Base-by-base conservation (phyloP, 768 basidiomycete species). In the Steccherinum ochraceum region DNA sequence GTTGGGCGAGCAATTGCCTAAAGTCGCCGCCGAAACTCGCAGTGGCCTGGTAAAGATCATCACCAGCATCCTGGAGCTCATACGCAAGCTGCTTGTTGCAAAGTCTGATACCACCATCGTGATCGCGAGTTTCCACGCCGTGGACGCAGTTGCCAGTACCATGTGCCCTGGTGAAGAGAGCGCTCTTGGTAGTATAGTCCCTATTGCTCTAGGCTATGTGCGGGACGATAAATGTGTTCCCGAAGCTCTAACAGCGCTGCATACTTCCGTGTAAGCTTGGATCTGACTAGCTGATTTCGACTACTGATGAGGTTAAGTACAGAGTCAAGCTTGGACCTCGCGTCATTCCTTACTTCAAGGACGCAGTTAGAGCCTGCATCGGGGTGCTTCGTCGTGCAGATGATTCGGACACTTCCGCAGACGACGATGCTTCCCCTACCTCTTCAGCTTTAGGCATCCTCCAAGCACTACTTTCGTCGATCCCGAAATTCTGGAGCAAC, bases 291-390 rank as follows among this genome's bases (percentile, higher is more conserved):
- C n/a, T n/a, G n/a, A n/a, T n/a, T n/a, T n/a, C n/a, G n/a, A n/a
- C n/a, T n/a, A n/a, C n/a, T n/a, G n/a, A n/a, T n/a, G n/a, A n/a
- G n/a, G n/a, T n/a, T n/a, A n/a, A n/a, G n/a, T n/a, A n/a, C n/a
- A n/a, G n/a, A n/a, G 64, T 73, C 18, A 82, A 84, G 43, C 77
- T 97, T 19, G 92, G 90, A 0, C 91, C 94, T 11, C 84, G 95
- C 0, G 75, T 93, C 46, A 92, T 99, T 46, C 92, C 95, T 3
- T 77, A 81, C 67, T 85, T 96, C 68, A 80, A 80, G 48, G 75
- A 81, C 12, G 78, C 94, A 43, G 76, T 88, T 13, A 67, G 79
- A 3, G 74, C 82, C 48, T 80, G 80, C 52, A 68, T 82, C 26
- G 50, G 64, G 19, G 62, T 80, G 24, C 68, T 84, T 43, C 74